Evolutionary conservation across 202 grass and related monocot genomes (phyloP), one percentile per base, ranked within the genome.

Genomic region (Carex arenaria): DNA sequence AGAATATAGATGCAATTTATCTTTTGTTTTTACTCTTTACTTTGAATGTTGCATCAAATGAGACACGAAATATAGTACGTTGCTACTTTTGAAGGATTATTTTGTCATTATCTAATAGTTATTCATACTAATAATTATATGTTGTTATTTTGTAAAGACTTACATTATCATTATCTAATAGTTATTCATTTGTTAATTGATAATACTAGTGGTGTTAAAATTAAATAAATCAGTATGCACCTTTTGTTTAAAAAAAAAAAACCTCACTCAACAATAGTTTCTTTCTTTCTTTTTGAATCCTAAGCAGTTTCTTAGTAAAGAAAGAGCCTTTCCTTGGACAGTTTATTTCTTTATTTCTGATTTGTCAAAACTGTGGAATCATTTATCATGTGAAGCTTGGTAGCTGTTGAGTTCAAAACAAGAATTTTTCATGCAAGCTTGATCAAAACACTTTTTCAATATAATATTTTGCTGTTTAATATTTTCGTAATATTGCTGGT

Each of bases 361-460:
- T n/a, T 77, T 77, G 15, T 77, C 73, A 19, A 31, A 56, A 77
- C 28, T 59, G 15, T 53, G 14, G 10, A 57, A 19, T 19, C 9
- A 78, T 59, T 36, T 78, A 19, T 38, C 17, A 66, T 15, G 31
- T 38, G 31, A 26, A 34, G 31, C 15, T 69, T 10, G 15, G 17
- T 69, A n/a, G 17, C 14, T 40, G 66, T 69, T 10, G 32, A 34
- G 34, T 20, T 74, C 36, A 13, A 79, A 79, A 79, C 32, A 65
- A 7, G 52, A 3, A 36, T 32, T 28, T 81, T 3, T 38, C 19
- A 19, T 55, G 55, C 22, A 51, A 69, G n/a, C 5, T 12, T 78
- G 64, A 68, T 54, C 7, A 68, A 26, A 61, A 34, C 6, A 53
- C 18, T 34, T 30, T 78, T 72, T 67, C 73, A 81, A 49, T 85